These are phyloP conservation scores for Pichia heedii DNA, from an alignment of 805 yeast species.

Conservation along the genomic window DNA sequence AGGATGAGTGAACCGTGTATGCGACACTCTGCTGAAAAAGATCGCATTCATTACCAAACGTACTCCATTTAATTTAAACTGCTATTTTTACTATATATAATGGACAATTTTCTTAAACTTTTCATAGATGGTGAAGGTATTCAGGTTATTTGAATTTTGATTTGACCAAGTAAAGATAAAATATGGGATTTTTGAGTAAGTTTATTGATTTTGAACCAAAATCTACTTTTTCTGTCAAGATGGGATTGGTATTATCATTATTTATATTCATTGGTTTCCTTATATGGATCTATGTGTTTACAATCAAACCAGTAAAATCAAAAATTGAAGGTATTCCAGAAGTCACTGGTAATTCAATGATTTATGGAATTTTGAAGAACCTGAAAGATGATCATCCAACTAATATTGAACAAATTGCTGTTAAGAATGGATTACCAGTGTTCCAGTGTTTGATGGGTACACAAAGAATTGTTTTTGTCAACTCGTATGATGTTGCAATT, in stretches of 20 bases:
- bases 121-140: too few relatives aligned
- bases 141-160: too few relatives aligned
- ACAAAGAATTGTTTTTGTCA: constrained; percentile 15
- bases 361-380: constrained; percentile 25
- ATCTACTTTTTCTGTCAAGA: not conserved
- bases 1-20: too few relatives aligned
- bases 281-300: constrained; percentile 12
- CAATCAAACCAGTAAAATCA: constrained; percentile 15
- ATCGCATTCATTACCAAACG: too few relatives aligned
- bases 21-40: too few relatives aligned
- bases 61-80: too few relatives aligned
- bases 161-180: too few relatives aligned
- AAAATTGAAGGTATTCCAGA: constrained; percentile 24
- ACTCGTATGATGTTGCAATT: constrained; percentile 11
- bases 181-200: not conserved
- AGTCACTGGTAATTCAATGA: constrained; percentile 24
- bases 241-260: not conserved
- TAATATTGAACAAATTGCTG: constrained; percentile 23
- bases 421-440: constrained; percentile 22
- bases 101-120: too few relatives aligned
- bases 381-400: constrained; percentile 27
- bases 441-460: constrained; percentile 18
- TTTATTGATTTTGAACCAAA: not conserved
- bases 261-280: not conserved
- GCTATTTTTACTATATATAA: too few relatives aligned